Evolutionary conservation across 176 grass and related monocot species (phyloP).

Genomic region (Melocanna baccifera): DNA sequence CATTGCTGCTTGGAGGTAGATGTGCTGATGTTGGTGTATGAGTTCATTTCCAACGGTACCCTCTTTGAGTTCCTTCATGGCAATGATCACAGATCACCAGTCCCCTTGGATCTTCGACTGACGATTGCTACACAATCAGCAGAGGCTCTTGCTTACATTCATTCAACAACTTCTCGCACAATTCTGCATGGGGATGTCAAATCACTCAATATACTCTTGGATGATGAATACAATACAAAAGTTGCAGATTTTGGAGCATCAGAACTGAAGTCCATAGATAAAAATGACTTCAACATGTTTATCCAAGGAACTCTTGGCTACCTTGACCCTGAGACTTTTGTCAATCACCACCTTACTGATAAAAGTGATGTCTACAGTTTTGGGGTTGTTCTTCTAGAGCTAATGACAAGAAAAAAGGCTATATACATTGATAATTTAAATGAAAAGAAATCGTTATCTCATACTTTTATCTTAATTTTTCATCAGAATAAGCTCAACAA

Average conservation of each 20-base stretch:
- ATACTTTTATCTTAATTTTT: slow-evolving; percentile 5
- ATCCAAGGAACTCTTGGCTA: slow-evolving; percentile 73
- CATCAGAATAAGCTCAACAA: slow-evolving; percentile 6
- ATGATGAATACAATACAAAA: slow-evolving; percentile 40
- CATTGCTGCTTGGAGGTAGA: too few species aligned
- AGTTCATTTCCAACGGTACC: slow-evolving; percentile 49
- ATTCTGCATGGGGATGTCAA: slow-evolving; percentile 56
- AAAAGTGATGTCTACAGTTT: slow-evolving; percentile 82
- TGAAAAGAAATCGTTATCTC: neutral
- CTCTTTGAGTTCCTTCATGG: slow-evolving; percentile 46
- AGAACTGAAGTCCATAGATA: slow-evolving; percentile 41
- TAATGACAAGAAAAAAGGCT: slow-evolving; percentile 64
- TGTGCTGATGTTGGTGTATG: slow-evolving; percentile 43
- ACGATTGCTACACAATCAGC: slow-evolving; percentile 39
- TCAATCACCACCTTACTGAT: slow-evolving; percentile 61
- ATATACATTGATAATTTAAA: slow-evolving; percentile 30
- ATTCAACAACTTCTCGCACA: slow-evolving; percentile 37
- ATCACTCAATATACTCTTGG: slow-evolving; percentile 48
- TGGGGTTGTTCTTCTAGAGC: slow-evolving; percentile 60
- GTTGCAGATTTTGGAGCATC: slow-evolving; percentile 67
- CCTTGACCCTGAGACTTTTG: slow-evolving; percentile 60
- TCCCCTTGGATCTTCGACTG: slow-evolving; percentile 38
- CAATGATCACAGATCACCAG: neutral
- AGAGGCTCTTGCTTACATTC: slow-evolving; percentile 41
- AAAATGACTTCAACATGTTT: slow-evolving; percentile 59